Conservation (phyloP, 2,329 filamentous ascomycete species). For the Aspergillus sp. region DNA sequence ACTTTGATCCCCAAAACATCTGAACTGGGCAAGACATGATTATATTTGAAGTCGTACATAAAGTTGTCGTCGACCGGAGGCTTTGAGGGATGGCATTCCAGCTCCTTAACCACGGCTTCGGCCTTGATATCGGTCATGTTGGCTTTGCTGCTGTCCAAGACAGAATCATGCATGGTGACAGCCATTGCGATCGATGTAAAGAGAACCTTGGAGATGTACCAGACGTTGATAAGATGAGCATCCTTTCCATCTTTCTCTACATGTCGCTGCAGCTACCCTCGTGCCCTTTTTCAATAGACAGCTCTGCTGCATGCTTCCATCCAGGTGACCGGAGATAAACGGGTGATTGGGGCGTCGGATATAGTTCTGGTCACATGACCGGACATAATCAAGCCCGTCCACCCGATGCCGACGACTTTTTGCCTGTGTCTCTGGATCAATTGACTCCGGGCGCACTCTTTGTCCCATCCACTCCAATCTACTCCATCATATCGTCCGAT, state of each 20-base stretch:
- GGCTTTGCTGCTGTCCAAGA: neutral
- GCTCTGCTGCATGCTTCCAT: neutral
- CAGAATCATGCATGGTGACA: neutral
- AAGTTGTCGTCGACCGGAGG: conserved; percentile 41
- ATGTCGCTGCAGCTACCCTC: neutral
- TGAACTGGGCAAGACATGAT: conserved; percentile 38
- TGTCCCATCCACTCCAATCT: neutral
- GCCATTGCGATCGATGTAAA: neutral
- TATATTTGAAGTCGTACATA: conserved; percentile 49
- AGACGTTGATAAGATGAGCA: neutral
- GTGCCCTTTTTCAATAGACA: neutral
- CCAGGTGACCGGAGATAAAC: neutral
- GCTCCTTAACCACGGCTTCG: neutral
- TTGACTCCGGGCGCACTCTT: neutral
- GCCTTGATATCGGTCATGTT: conserved; percentile 2
- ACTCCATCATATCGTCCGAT: neutral
- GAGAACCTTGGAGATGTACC: neutral
- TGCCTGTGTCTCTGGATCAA: neutral
- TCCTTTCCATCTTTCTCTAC: no score
- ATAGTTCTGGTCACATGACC: neutral
- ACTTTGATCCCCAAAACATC: conserved; percentile 32
- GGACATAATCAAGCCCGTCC: neutral
- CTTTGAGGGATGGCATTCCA: neutral
- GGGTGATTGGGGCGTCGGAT: neutral
- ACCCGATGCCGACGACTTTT: neutral